Base-by-base conservation (phyloP, 2,329 filamentous ascomycete species). In the Penicillium hordei region DNA sequence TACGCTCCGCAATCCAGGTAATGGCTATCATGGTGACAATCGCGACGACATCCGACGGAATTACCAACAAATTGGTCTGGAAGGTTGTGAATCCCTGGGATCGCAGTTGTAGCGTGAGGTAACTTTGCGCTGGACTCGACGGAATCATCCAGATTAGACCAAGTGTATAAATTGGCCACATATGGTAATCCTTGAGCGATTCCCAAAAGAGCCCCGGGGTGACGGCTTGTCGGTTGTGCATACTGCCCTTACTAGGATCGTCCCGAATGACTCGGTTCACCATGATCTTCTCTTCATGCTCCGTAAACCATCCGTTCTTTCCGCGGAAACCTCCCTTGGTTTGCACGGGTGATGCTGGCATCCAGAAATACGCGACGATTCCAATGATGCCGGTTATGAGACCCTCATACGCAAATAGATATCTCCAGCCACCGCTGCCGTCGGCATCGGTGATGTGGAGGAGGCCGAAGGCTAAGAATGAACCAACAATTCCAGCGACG, bases 241-340 rank as follows among this genome's bases (percentile, higher is more conserved):
- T 84, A 60, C 78, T 79, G 15, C 81, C 81, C 61, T 84, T 84
- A 29, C 74, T 77, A 0, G 80, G 79, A 52, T 82, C 80, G 49
- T 82, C 80, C 8, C 80, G 73, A n/a, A 82, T 69, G 21, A 86
- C 76, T 19, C 81, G 79, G 66, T 88, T 89, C 17, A 86, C 80
- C 80, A 89, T 84, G 65, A 89, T 88, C 52, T 82, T 79, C 65
- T 89, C 86, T 67, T 89, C 83, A 0, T 80, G 77, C 66, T 88
- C 86, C 0, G 75, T 82, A 68, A 87, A 87, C 86, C 86, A 87
- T 4, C 86, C 86, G 29, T 79, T 60, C 33, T 82, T 83, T 4
- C 83, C 81, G 52, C 82, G 84, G 58, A 89, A 80, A 40, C 79
- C 72, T n/a, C 81, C 79, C 19, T 79, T 82, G 7, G 88, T 90